Base-by-base conservation (phyloP, 2,329 filamentous ascomycete species). In the Pestalotiopsis sp. region DNA sequence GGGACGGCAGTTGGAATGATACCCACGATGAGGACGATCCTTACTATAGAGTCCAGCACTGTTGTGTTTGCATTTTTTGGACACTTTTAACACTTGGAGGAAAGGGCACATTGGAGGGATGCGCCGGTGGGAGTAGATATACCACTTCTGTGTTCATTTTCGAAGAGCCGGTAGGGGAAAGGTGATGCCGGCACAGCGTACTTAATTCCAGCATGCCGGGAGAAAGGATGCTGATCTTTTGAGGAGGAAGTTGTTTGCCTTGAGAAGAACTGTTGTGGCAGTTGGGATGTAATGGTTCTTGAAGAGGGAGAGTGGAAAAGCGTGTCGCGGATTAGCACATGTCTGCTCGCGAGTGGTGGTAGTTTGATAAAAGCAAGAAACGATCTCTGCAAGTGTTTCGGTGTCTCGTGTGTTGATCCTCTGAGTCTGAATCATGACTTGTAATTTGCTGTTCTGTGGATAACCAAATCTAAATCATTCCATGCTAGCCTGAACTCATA, bases 11-110 rank as follows among this genome's bases (percentile, higher is more conserved):
- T 23, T 45, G 45, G 45, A 13, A 68, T 68, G 66, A 70, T 70
- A 70, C 68, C 68, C 68, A 66, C 23, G 60, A 38, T 61, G 13
- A 45, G 31, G 57, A 70, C 68, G 66, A 60, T 70, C 68, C 27
- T 66, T 70, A 70, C 63, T 57, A 66, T 17, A 66, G 67, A 67
- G 66, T 67, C 66, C 58, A 41, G 31, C 31, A 61, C 36, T 36
- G 59, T 20, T 39, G 27, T 20, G 20, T 61, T 23, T 17, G 27
- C 14, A 27, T 60, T 20, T n/a, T n/a, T 36, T 20, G 17, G 13
- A 41, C 20, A 11, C 6, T 61, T 39, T 12, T 14, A 36, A 39
- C 17, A 4, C 13, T 59, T 39, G 17, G 31, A 36, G 41, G 13
- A 61, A 36, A 41, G 12, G n/a, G 9, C n/a, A 5, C 36, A 20